Conservation (phyloP, 345 rosid species). For the Cardamine chenopodiifolia region DNA sequence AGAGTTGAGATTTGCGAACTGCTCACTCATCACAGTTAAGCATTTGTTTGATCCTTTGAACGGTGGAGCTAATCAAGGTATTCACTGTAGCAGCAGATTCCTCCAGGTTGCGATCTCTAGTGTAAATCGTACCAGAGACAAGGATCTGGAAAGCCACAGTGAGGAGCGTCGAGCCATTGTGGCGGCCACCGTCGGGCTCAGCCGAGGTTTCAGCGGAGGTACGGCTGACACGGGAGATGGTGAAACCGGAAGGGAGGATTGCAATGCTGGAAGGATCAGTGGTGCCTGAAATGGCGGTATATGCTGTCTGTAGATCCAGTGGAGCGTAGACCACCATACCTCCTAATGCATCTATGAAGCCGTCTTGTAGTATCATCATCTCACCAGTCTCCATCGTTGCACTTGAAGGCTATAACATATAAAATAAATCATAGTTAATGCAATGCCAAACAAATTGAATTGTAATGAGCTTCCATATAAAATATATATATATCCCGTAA, state of each 20-base stretch:
- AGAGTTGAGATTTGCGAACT: background rate
- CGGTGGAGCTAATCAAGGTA: slow-evolving; percentile 62
- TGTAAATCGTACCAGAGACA: slow-evolving; percentile 39
- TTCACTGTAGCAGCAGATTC: slow-evolving; percentile 55
- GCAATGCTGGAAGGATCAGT: slow-evolving; percentile 47
- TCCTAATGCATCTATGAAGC: slow-evolving; percentile 52
- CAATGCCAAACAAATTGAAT: background rate
- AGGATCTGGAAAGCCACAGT: slow-evolving; percentile 76
- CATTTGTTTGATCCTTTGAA: slow-evolving; percentile 57
- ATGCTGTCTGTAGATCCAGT: slow-evolving; percentile 47
- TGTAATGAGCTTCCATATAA: background rate
- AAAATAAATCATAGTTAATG: background rate
- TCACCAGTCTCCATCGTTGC: slow-evolving; percentile 14
- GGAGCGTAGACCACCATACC: slow-evolving; percentile 70
- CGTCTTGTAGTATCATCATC: slow-evolving; percentile 68
- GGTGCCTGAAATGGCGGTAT: slow-evolving; percentile 46
- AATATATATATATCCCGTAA: background rate
- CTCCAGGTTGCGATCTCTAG: slow-evolving; percentile 43
- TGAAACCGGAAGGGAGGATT: slow-evolving; percentile 79
- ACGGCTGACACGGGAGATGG: slow-evolving; percentile 57
- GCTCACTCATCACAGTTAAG: slow-evolving; percentile 48
- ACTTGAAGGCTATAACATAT: slow-evolving; percentile 3
- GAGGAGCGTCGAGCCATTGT: slow-evolving; percentile 39
- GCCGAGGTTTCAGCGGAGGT: background rate
- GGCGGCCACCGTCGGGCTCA: slow-evolving; percentile 8